A percentile compares a stretch with the other conserved stretches of the same genome.
Evolutionary conservation across 306 rosid genomes (phyloP).

Genomic region (Lathyrus tuberosus): DNA sequence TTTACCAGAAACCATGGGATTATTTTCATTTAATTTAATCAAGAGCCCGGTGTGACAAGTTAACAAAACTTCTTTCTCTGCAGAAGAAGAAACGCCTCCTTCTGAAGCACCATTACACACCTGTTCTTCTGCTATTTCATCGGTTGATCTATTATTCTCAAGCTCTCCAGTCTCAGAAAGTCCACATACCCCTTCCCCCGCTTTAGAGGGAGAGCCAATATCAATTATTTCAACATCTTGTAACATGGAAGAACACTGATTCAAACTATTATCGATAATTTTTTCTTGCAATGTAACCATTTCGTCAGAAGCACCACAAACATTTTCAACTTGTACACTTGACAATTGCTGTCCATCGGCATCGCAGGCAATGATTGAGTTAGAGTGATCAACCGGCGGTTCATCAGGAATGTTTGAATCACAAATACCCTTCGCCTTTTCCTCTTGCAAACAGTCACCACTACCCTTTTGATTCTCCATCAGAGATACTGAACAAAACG

Average conservation of each 20-base stretch:
- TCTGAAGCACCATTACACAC: slow-evolving; percentile 44
- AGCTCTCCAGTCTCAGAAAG: slow-evolving; percentile 36
- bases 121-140: slow-evolving; percentile 35
- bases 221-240: slow-evolving; percentile 43
- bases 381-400: slow-evolving; percentile 32
- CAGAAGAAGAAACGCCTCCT: slow-evolving; percentile 41
- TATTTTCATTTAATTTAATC: slow-evolving; percentile 39
- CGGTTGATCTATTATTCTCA: slow-evolving; percentile 35
- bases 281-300: slow-evolving; percentile 46
- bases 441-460: slow-evolving; percentile 41
- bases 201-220: slow-evolving; percentile 35
- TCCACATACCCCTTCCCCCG: slow-evolving; percentile 42
- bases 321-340: slow-evolving; percentile 37
- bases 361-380: slow-evolving; percentile 38
- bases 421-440: slow-evolving; percentile 34
- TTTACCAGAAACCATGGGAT: slow-evolving; percentile 28
- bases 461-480: slow-evolving; percentile 42
- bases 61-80: slow-evolving; percentile 37
- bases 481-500: slow-evolving; percentile 37
- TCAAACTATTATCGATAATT: slow-evolving; percentile 42
- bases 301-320: slow-evolving; percentile 40
- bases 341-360: slow-evolving; percentile 47
- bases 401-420: slow-evolving; percentile 48
- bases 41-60: slow-evolving; percentile 47
- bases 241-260: slow-evolving; percentile 44